Evolutionary conservation across 352 stramenopile species (phyloP), one percentile per base, ranked within the genome.

Genomic region (Peronospora farinosa): DNA sequence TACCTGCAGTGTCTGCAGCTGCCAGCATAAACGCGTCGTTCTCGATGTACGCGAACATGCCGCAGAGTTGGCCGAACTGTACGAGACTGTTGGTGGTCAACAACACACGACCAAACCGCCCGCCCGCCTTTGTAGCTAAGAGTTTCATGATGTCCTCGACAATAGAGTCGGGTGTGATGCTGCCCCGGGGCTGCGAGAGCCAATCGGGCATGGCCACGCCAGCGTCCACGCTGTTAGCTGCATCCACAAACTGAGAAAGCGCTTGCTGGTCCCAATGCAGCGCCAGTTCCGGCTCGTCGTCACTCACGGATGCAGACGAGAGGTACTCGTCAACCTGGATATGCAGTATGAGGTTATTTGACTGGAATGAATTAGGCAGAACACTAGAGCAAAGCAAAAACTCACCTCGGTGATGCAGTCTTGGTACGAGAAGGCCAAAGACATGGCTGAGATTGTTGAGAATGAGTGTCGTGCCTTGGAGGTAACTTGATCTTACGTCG

Each of bases 31-130:
- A 73, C 37, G 52, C 49, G 52, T 73, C 56, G 56, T 67, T 73
- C 46, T 73, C 64, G 17, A 73, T 64, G 60, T 67, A 66, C 10
- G 60, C 64, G 31, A 73, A 67, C 60, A 73, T 68, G 25, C 60
- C 55, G 37, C 64, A 73, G 38, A 73, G 61, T n/a, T 73, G 61
- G 12, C 64, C 64, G 40, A 73, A 73, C 57, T 73, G 60, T 37
- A 73, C 56, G 44, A 73, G 60, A 42, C 56, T 69, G 35, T 69
- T 67, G 28, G 64, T 53, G 12, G 57, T 56, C 13, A 73, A 53
- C 33, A 73, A 38, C 17, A 73, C 60, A 25, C 53, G 57, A 9
- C 60, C 60, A 31, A 60, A 73, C 13, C 60, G 51, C 0, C 64
- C 60, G 3, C 64, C 56, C 1, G 64, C 64, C 36, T 67, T 69